A percentile compares a stretch with the other conserved stretches of the same genome.
phyloP scores from a whole-genome alignment of 2,329 filamentous ascomycete genomes.

The Xylaria arbuscula region DNA sequence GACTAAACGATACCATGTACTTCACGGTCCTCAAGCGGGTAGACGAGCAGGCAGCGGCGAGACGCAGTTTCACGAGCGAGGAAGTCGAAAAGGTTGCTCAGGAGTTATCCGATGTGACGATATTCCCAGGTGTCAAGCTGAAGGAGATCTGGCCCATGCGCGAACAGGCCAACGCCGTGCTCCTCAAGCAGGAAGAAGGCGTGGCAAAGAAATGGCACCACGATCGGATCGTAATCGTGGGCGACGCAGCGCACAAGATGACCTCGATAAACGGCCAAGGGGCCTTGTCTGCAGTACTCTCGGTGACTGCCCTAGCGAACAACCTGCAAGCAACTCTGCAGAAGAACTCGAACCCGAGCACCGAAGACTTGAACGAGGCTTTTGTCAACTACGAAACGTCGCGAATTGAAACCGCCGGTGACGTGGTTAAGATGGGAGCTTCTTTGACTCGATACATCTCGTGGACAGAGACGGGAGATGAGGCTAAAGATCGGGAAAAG shows the following conservation, averaged over 20 bases:
- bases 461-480: slow-evolving; percentile 13
- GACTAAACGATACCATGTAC: slow-evolving; percentile 27
- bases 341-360: slow-evolving; percentile 17
- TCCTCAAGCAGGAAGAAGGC: slow-evolving; percentile 40
- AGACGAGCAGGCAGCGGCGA: slow-evolving; percentile 17
- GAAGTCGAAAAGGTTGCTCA: slow-evolving; percentile 35
- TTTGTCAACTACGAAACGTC: slow-evolving; percentile 38
- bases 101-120: slow-evolving; percentile 30
- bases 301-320: slow-evolving; percentile 37
- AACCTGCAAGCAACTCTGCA: slow-evolving; percentile 29
- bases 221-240: slow-evolving; percentile 51
- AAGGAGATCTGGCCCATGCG: slow-evolving; percentile 39
- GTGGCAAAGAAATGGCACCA: slow-evolving; percentile 41
- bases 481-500: slow-evolving; percentile 17
- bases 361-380: slow-evolving; percentile 32
- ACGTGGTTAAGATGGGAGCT: slow-evolving; percentile 1
- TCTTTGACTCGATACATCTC: slow-evolving; percentile 17
- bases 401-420: not conserved
- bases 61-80: slow-evolving; percentile 28
- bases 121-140: slow-evolving; percentile 38
- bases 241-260: slow-evolving; percentile 52
- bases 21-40: slow-evolving; percentile 33
- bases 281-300: slow-evolving; percentile 32
- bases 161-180: slow-evolving; percentile 14
- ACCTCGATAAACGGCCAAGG: slow-evolving; percentile 40